Evolutionary conservation across 2,329 filamentous ascomycete species (phyloP).

Genomic region (Colletotrichum abscissum): DNA sequence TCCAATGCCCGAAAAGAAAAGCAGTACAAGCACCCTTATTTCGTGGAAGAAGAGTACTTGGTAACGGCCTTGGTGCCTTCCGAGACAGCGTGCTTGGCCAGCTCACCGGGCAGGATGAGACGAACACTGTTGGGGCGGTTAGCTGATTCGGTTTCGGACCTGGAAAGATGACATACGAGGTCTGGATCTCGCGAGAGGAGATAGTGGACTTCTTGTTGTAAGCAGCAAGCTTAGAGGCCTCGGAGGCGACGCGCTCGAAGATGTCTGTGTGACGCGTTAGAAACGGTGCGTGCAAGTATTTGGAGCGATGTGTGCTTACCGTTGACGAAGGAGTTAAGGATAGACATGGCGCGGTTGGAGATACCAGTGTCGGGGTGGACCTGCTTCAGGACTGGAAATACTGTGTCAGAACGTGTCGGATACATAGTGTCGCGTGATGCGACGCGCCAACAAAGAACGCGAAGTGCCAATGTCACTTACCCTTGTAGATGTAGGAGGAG

Average conservation of each 20-base stretch:
- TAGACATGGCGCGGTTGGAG: slow-evolving; percentile 99
- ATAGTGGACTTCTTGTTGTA: slow-evolving; percentile 99
- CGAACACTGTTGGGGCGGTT: slow-evolving; percentile 74
- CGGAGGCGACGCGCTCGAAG: slow-evolving; percentile 98
- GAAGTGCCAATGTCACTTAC: slow-evolving; percentile 55
- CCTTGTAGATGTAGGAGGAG: slow-evolving; percentile 99
- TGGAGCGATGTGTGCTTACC: slow-evolving; percentile 63
- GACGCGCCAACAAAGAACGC: background rate
- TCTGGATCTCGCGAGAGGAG: slow-evolving; percentile 99
- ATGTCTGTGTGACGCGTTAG: slow-evolving; percentile 74
- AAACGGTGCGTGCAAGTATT: slow-evolving; percentile 10
- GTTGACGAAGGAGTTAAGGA: slow-evolving; percentile 99
- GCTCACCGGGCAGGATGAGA: slow-evolving; percentile 96
- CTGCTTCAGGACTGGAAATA: slow-evolving; percentile 92
- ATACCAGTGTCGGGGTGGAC: slow-evolving; percentile 99
- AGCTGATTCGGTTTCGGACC: slow-evolving; percentile 59
- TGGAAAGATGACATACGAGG: slow-evolving; percentile 69
- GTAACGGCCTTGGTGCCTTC: slow-evolving; percentile 99
- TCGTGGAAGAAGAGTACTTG: slow-evolving; percentile 99
- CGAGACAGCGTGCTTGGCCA: slow-evolving; percentile 99
- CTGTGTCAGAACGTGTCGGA: background rate
- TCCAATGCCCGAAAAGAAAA: slow-evolving; percentile 69
- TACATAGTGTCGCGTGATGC: background rate
- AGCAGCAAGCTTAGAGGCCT: slow-evolving; percentile 98
- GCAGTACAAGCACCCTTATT: slow-evolving; percentile 76